Base-by-base conservation (phyloP, 495 filamentous ascomycete genomes). In the Aspergillus bridgeri region DNA sequence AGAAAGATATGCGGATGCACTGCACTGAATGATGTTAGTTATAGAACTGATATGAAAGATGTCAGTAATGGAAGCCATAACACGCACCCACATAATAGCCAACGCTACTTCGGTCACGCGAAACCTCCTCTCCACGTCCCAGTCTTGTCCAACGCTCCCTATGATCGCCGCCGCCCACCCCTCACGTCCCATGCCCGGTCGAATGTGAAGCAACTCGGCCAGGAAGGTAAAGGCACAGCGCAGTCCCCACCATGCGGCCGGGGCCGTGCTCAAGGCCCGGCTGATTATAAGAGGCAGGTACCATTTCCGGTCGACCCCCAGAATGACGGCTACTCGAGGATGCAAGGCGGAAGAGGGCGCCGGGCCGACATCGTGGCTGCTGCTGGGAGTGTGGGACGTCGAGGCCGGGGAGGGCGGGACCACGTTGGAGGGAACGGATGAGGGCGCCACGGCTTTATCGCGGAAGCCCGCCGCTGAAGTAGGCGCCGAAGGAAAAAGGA, bases 41-140 rank as follows among this genome's bases (percentile, higher is more conserved):
- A 44, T 48, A 18, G 2, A n/a, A n/a, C n/a, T n/a, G n/a, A n/a
- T n/a, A n/a, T n/a, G n/a, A n/a, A n/a, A 27, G 25, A 27, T 4
- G 25, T 27, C 25, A 27, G 7, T 6, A 29, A 29, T 7, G 27
- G 1, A n/a, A n/a, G n/a, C n/a, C n/a, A 47, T 5, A 9, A 47
- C 21, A 79, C 86, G 68, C 81, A 92, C 90, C 90, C 90, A 94
- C 71, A 92, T 81, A 60, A 87, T 85, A 49, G 89, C 90, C 71
- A 94, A 77, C 62, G 86, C 83, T 45, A 92, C 85, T 77, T 94
- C 90, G 29, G 86, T 90, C 46, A 91, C 80, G 62, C 82, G 77
- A 64, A 90, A 81, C 25, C 79, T 75, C 63, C 79, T 76, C 66
- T 82, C 79, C 61, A 77, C 76, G 65, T 76, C 75, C 78, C 77